Conservation (phyloP, 352 stramenopile genomes). For the Halophytophthora polymorphica region DNA sequence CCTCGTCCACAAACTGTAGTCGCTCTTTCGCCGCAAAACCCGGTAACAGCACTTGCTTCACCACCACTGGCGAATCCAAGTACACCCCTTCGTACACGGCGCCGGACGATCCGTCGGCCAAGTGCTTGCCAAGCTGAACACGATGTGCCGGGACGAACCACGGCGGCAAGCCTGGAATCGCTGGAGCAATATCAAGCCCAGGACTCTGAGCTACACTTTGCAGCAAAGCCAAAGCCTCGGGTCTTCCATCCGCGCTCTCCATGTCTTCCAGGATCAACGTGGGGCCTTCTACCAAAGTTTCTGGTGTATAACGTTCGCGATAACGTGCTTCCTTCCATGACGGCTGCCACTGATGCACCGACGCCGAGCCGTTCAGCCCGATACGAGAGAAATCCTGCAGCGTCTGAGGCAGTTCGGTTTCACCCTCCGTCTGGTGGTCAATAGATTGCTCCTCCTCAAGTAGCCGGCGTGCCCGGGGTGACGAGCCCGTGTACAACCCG, state of each 20-base stretch:
- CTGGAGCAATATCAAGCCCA: neutral
- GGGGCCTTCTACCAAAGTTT: neutral
- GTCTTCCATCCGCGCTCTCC: neutral
- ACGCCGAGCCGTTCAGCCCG: neutral
- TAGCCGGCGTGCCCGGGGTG: too few relatives aligned
- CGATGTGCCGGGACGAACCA: conserved; percentile 9
- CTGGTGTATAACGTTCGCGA: too few relatives aligned
- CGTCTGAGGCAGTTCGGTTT: too few relatives aligned
- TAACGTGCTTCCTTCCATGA: too few relatives aligned
- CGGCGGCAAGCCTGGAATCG: too few relatives aligned
- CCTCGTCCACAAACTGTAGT: conserved; percentile 12
- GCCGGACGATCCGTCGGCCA: neutral
- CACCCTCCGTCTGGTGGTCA: too few relatives aligned
- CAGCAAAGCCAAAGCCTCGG: conserved; percentile 22
- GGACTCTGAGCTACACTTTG: conserved; percentile 13
- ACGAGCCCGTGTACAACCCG: too few relatives aligned
- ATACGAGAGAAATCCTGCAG: too few relatives aligned
- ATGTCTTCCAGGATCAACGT: neutral
- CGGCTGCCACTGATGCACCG: neutral
- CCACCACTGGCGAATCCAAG: neutral
- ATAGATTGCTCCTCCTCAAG: too few relatives aligned
- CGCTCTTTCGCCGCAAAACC: neutral
- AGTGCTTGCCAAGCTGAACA: neutral
- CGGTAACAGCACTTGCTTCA: neutral
- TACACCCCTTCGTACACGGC: neutral